Evolutionary conservation across 2,329 filamentous ascomycete species (phyloP).

Genomic region (Diaporthe nobilis): DNA sequence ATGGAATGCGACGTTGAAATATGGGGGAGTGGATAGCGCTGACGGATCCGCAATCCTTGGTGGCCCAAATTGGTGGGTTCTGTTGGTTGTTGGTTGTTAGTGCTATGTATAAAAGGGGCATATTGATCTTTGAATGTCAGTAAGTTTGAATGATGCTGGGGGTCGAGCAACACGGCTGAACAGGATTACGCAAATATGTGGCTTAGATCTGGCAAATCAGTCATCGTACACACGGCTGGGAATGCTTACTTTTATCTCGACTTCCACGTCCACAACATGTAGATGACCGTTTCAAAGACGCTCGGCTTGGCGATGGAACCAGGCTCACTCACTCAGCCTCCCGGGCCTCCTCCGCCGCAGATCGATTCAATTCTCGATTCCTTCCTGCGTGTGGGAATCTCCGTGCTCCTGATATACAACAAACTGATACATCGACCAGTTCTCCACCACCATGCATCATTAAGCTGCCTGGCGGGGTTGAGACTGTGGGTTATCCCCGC

Average conservation of each 20-base stretch:
- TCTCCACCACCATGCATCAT: conserved; percentile 10
- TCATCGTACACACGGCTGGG: not conserved
- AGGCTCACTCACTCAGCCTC: too few relatives aligned
- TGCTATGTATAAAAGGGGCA: not conserved
- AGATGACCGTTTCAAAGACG: not conserved
- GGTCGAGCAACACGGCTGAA: not conserved
- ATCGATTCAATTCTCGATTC: not conserved
- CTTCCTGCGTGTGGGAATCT: not conserved
- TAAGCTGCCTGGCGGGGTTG: not conserved
- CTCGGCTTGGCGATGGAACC: not conserved
- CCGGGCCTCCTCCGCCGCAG: not conserved
- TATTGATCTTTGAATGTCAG: not conserved
- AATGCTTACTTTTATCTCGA: not conserved
- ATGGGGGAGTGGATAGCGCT: not conserved
- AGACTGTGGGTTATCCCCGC: conserved; percentile 5
- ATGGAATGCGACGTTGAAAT: not conserved
- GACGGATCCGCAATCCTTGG: conserved; percentile 1
- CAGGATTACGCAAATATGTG: not conserved
- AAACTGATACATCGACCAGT: not conserved
- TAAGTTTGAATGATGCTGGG: not conserved
- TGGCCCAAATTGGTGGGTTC: not conserved
- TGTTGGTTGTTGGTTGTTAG: not conserved
- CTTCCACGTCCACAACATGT: not conserved
- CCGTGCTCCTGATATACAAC: not conserved
- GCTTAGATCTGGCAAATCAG: not conserved